These are phyloP conservation scores for Sextonia rubra DNA, from an alignment of 164 flowering plant genomes.

Conservation along the genomic window DNA sequence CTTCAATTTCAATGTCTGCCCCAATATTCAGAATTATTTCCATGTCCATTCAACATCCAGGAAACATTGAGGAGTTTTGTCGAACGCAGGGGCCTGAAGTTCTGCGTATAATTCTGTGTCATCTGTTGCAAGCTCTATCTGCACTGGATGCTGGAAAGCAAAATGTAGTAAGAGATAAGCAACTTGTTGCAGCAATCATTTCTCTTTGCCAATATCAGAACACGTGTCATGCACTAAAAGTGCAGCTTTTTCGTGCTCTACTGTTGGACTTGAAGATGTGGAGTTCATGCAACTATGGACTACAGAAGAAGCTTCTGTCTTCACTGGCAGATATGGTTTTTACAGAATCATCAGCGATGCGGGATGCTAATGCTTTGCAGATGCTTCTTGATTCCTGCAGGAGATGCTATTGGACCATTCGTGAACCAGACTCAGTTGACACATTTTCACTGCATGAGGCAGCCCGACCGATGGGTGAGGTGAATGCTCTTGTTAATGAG, in stretches of 20 bases:
- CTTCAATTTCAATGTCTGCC: conserved; percentile 73
- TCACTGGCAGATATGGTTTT: conserved; percentile 99
- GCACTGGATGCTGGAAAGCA: conserved; percentile 49
- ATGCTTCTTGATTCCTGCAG: conserved; percentile 98
- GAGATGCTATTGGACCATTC: conserved; percentile 89
- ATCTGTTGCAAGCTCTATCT: conserved; percentile 72
- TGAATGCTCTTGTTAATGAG: conserved; percentile 96
- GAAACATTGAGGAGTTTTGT: conserved; percentile 82
- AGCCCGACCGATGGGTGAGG: conserved; percentile 78
- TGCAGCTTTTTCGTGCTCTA: conserved; percentile 77
- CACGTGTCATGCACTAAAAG: conserved; percentile 72
- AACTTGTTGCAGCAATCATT: conserved; percentile 93
- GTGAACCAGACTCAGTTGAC: conserved; percentile 75
- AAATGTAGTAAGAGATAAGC: conserved; percentile 80
- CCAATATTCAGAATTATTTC: conserved; percentile 82
- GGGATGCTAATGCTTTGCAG: conserved; percentile 96
- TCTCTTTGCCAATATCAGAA: conserved; percentile 86
- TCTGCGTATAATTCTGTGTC: conserved; percentile 68
- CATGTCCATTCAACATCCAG: conserved; percentile 74
- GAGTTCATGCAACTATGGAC: conserved; percentile 93
- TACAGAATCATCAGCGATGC: conserved; percentile 87
- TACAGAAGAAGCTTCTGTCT: conserved; percentile 94
- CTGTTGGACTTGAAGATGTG: conserved; percentile 88
- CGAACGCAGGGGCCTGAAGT: conserved; percentile 84
- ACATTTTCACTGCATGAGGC: conserved; percentile 58